Evolutionary conservation across 2,329 filamentous ascomycete species (phyloP), one percentile per base, ranked within the genome.

Genomic region (Chalaropsis thielavioides): DNA sequence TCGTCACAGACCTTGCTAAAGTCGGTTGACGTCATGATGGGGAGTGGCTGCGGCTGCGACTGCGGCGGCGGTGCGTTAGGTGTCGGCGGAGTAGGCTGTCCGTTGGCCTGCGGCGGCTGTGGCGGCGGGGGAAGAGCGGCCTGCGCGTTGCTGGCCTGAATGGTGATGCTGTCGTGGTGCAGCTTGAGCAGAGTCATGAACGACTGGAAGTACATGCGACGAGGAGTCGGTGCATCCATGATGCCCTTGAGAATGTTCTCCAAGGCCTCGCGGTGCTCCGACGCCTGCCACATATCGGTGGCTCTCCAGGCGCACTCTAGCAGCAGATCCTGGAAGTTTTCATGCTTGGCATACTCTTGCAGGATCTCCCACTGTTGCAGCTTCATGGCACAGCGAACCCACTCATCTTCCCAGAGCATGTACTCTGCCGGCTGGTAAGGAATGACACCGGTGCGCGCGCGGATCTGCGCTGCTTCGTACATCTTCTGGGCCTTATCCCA

Each of bases 321-420:
- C 43, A 96, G 85, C 62, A 99, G 83, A 73, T 99, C 94, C 72
- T 96, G 95, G 76, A 96, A 88, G 72, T 99, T 99, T 73, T 99
- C 95, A 71, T 99, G 94, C 75, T 99, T 99, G 3, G 94, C 92
- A 72, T 97, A 97, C 71, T 99, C 95, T 68, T 91, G 90, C 41
- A 99, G 76, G 65, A 99, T 92, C 71, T 99, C 94, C 94, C 94
- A 99, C 73, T 99, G 95, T 74, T 99, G 95, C 58, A 99, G 80
- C 76, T 99, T 99, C 76, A 97, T 91, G 0, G 92, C 94, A 74
- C 94, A 99, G 61, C 96, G 82, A 51, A 99, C 87, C 94, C 94
- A 99, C 71, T 99, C 95, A 72, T 99, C 94, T 75, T 99, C 94
- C 94, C 94, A 99, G 0, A 99, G 82, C 83, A 95, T 96, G 75